Evolutionary conservation across 1,139 yeast species (phyloP).

Genomic region (Scheffersomyces parashehatae): DNA sequence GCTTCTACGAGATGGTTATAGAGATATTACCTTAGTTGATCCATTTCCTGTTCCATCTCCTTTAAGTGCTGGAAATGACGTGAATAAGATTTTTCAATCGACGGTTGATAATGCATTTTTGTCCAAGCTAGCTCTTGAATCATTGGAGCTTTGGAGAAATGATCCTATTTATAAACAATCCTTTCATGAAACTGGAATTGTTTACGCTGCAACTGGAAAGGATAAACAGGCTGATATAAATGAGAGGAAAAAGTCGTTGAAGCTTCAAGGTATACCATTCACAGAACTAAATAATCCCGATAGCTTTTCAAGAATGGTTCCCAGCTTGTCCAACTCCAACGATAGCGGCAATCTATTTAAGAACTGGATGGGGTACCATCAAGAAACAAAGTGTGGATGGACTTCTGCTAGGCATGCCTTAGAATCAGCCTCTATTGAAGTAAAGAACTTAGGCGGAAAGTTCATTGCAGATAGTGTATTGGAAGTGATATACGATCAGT

Average conservation of each 20-base stretch:
- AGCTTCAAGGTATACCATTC: background rate
- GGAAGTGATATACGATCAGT: conserved; percentile 12
- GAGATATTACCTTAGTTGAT: conserved; percentile 35
- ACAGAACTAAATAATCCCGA: too few relatives aligned
- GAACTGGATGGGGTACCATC: conserved; percentile 21
- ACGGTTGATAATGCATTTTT: conserved; percentile 39
- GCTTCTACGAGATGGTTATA: conserved; percentile 10
- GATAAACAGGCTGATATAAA: background rate
- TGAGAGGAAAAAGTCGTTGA: background rate
- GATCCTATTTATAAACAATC: conserved; percentile 30
- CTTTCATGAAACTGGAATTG: conserved; percentile 38
- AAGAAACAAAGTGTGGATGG: conserved; percentile 31
- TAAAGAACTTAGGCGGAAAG: conserved; percentile 28
- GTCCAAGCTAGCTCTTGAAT: conserved; percentile 41
- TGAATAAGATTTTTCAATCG: conserved; percentile 48
- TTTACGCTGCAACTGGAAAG: conserved; percentile 10
- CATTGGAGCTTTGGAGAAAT: conserved; percentile 36
- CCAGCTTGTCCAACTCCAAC: conserved; percentile 7
- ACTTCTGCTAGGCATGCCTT: conserved; percentile 31
- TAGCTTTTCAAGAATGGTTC: background rate
- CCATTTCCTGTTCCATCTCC: conserved; percentile 45
- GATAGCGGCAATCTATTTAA: conserved; percentile 8
- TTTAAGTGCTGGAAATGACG: conserved; percentile 50
- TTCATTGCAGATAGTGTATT: conserved; percentile 31
- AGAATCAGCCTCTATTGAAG: conserved; percentile 23